These are phyloP conservation scores for Tetradesmus obliquus DNA, from an alignment of 139 green algal genomes.

Conservation along the genomic window DNA sequence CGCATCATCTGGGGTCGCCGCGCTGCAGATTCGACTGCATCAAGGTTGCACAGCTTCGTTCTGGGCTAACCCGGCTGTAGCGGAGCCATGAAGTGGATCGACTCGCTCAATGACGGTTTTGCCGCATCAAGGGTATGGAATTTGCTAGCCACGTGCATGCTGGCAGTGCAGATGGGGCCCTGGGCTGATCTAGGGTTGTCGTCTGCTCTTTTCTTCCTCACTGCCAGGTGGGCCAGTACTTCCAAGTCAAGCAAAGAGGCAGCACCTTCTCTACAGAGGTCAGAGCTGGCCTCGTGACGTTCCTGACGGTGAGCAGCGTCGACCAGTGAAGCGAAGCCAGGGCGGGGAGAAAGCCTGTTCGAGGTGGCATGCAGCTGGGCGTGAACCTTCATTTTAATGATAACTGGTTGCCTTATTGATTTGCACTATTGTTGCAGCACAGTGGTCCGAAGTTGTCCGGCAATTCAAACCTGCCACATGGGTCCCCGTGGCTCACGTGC, in stretches of 20 bases:
- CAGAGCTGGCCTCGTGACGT: constrained; percentile 78
- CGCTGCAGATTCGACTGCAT: not conserved
- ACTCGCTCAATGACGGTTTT: not conserved
- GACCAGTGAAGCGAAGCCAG: not conserved
- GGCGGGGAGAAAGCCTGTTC: too few species aligned
- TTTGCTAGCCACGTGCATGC: not conserved
- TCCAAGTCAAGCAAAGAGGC: constrained; percentile 65
- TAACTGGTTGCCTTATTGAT: too few species aligned
- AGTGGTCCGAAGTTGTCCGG: too few species aligned
- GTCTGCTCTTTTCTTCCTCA: not conserved
- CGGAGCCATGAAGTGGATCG: not conserved
- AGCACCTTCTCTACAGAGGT: constrained; percentile 75
- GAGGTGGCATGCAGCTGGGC: too few species aligned
- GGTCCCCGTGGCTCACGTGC: not conserved
- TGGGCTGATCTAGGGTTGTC: not conserved
- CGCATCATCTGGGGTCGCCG: not conserved
- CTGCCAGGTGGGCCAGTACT: constrained; percentile 71
- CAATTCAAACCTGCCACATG: too few species aligned
- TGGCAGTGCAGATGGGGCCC: not conserved
- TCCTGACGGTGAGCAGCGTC: constrained; percentile 70
- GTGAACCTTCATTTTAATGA: too few species aligned
- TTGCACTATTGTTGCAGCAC: too few species aligned
- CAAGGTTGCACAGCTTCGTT: too few species aligned
- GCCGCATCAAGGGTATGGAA: not conserved
- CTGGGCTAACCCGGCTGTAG: not conserved